Conservation (phyloP, 2,329 filamentous ascomycete species). For the Geosmithia morbida region DNA sequence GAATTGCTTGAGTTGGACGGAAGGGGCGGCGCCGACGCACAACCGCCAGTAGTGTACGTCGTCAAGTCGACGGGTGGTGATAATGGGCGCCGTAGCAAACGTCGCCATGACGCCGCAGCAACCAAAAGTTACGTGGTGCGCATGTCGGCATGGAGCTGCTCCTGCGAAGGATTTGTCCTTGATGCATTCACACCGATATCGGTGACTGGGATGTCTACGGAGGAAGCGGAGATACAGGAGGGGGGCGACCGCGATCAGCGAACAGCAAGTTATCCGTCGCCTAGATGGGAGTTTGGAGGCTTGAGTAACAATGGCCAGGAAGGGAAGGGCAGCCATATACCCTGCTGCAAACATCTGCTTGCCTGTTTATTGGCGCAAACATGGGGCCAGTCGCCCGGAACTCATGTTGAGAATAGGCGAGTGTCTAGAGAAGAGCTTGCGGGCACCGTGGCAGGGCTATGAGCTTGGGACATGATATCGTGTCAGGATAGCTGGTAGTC, state of each 20-base stretch:
- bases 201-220: neutral
- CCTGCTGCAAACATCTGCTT: conserved; percentile 78
- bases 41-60: conserved; percentile 2
- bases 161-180: conserved; percentile 72
- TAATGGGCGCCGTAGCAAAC: conserved; percentile 9
- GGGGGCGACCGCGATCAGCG: neutral
- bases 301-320: conserved; percentile 21
- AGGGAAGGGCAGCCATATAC: conserved; percentile 20
- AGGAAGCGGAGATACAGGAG: neutral
- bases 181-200: conserved; percentile 39
- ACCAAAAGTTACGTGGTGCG: conserved; percentile 51
- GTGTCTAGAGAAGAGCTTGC: conserved; percentile 55
- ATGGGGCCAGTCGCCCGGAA: conserved; percentile 42
- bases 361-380: conserved; percentile 64
- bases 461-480: neutral
- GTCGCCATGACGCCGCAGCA: conserved; percentile 3
- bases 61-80: conserved; percentile 6
- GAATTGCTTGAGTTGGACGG: neutral
- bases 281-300: conserved; percentile 32
- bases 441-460: conserved; percentile 43
- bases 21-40: neutral
- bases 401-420: conserved; percentile 36
- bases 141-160: conserved; percentile 71
- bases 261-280: conserved; percentile 1
- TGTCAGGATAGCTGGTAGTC: neutral